Evolutionary conservation across 2,329 filamentous ascomycete species (phyloP), one percentile per base, ranked within the genome.

Genomic region (Phaeomoniella chlamydospora): DNA sequence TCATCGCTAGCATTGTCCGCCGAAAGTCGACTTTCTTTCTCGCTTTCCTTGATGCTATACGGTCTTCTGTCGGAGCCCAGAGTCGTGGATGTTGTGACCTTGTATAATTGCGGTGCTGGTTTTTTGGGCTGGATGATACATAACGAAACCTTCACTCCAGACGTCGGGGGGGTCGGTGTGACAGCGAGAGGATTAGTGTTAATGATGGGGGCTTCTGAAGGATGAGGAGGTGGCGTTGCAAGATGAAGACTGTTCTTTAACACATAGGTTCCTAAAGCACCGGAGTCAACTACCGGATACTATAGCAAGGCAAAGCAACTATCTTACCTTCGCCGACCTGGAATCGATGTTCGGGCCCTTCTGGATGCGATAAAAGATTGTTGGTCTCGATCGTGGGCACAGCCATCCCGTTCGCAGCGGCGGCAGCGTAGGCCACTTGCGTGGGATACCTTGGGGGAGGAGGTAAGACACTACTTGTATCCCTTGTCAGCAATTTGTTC

Each of bases 181-280:
- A 88, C 94, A 29, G 85, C 80, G 30, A 98, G 73, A 16, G 90
- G 90, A 52, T 96, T 98, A 31, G 83, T 80, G 52, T 92, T 94
- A 39, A 81, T 62, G 29, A 87, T 63, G 15, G 86, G 87, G 10
- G 84, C 78, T 65, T 98, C 90, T 41, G 87, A 94, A 15, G 90
- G 90, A 59, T 98, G 90, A 11, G 87, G 87, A 43, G 88, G 88
- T 38, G 90, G 90, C 19, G 87, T 94, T 31, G 90, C 88, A 39
- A 98, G 77, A 46, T 86, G 80, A 17, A 98, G 65, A 55, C 94
- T 84, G 59, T 98, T 88, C 55, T 86, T 80, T 31, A 96, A 72
- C 15, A 82, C 70, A 52, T 98, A 98, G 41, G 83, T 88, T 50
- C 87, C 85, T 90, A 47, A 36, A 19, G n/a, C 31, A 29, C 32